These are phyloP conservation scores for Fomitopsis schrenkii DNA, from an alignment of 1,284 basidiomycete species.

Conservation along the genomic window DNA sequence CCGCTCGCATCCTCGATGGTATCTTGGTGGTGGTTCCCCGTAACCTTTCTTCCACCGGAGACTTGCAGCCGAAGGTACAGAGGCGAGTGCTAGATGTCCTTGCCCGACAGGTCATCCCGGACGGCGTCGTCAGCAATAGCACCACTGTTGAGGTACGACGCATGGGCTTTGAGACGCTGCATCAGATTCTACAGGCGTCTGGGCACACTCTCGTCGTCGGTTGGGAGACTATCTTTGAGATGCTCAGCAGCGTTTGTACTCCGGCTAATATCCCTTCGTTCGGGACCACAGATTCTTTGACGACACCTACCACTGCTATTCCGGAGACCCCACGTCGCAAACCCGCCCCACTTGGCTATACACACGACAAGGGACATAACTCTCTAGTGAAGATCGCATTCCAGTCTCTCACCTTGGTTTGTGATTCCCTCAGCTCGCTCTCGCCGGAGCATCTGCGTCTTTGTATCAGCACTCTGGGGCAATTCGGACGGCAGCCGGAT, in stretches of 20 bases:
- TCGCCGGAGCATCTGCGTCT: constrained; percentile 77
- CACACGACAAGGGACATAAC: constrained; percentile 60
- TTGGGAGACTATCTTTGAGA: constrained; percentile 91
- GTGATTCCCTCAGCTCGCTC: constrained; percentile 85
- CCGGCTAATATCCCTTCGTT: constrained; percentile 39
- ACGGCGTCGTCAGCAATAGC: constrained; percentile 37
- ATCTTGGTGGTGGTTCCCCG: constrained; percentile 71
- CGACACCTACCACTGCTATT: constrained; percentile 30
- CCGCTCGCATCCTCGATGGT: constrained; percentile 82
- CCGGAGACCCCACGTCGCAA: constrained; percentile 34
- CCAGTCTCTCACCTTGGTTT: constrained; percentile 90
- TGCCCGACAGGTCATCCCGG: constrained; percentile 71
- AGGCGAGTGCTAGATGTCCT: constrained; percentile 81
- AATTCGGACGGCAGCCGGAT: constrained; percentile 89
- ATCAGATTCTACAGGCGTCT: constrained; percentile 85
- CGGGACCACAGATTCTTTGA: constrained; percentile 40
- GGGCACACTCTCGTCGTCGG: constrained; percentile 89
- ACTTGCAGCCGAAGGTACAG: constrained; percentile 71
- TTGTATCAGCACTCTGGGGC: constrained; percentile 87
- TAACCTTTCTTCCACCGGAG: constrained; percentile 57
- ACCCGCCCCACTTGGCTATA: constrained; percentile 49
- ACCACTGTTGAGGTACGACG: constrained; percentile 76
- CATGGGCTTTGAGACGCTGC: constrained; percentile 85
- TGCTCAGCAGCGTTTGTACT: constrained; percentile 80
- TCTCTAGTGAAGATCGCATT: constrained; percentile 86